Conservation (phyloP, 345 rosid species). For the Brassica cretica region DNA sequence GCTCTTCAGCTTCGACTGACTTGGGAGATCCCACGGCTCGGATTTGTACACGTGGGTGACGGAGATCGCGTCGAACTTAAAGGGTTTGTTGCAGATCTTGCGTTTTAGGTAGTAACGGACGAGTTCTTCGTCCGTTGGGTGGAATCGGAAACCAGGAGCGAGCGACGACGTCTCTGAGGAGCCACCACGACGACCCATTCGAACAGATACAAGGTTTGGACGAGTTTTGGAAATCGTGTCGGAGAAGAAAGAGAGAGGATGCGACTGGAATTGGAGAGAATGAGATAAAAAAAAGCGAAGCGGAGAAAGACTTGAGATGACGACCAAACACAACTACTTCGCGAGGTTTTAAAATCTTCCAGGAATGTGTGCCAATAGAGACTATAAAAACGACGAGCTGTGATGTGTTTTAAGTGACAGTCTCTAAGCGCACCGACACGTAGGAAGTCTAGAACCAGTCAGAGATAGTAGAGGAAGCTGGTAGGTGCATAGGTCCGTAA, state of each 20-base stretch:
- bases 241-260: background rate
- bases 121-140: constrained; percentile 94
- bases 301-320: constrained; percentile 21
- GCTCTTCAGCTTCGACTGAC: constrained; percentile 72
- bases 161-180: constrained; percentile 52
- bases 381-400: constrained; percentile 12
- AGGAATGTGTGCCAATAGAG: constrained; percentile 22
- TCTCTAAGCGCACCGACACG: background rate
- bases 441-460: constrained; percentile 6
- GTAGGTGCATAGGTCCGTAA: background rate
- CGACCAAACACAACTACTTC: constrained; percentile 6
- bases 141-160: constrained; percentile 93
- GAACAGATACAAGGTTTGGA: background rate
- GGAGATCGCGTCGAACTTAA: constrained; percentile 70
- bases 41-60: constrained; percentile 72
- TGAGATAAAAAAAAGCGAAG: background rate
- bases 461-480: background rate
- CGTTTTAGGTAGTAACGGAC: constrained; percentile 88
- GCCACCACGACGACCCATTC: constrained; percentile 50
- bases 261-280: background rate
- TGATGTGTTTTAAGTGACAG: constrained; percentile 13
- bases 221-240: background rate
- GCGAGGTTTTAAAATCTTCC: constrained; percentile 5
- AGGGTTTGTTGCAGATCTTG: constrained; percentile 70
- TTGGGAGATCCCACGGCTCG: constrained; percentile 99